These are phyloP conservation scores for Jamesozyma spencerorum DNA, from an alignment of 805 yeast species.

Conservation along the genomic window DNA sequence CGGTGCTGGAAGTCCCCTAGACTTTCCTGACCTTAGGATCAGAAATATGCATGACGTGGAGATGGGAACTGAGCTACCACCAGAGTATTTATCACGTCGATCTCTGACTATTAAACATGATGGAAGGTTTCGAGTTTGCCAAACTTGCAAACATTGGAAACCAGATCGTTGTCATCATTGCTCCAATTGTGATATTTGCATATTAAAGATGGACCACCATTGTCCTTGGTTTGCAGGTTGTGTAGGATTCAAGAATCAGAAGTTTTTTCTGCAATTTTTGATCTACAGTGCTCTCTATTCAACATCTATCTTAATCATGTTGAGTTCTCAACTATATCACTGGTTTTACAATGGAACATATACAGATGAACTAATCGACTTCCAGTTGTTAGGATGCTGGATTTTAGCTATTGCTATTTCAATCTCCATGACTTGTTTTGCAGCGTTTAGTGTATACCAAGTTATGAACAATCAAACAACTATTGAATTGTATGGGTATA, in stretches of 20 bases:
- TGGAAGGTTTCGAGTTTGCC: constrained; percentile 62
- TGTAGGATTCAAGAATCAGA: constrained; percentile 74
- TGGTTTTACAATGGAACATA: constrained; percentile 40
- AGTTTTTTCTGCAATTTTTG: constrained; percentile 69
- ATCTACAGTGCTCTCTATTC: constrained; percentile 44
- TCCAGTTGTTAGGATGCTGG: constrained; percentile 53
- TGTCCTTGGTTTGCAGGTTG: constrained; percentile 92
- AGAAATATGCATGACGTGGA: constrained; percentile 22
- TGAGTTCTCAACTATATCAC: constrained; percentile 36
- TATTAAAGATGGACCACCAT: constrained; percentile 87
- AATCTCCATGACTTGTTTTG: constrained; percentile 49
- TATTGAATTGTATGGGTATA: constrained; percentile 58
- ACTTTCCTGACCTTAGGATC: constrained; percentile 38
- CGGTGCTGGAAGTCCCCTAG: constrained; percentile 63
- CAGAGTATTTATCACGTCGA: constrained; percentile 32
- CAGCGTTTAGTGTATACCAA: constrained; percentile 49
- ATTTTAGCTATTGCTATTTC: constrained; percentile 45
- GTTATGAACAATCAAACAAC: constrained; percentile 65
- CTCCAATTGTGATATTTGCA: constrained; percentile 58
- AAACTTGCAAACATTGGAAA: constrained; percentile 62
- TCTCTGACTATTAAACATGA: constrained; percentile 42
- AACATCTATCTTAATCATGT: constrained; percentile 32
- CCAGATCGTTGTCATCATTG: constrained; percentile 89
- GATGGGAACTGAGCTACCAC: constrained; percentile 32
- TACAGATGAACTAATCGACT: constrained; percentile 37